phyloP scores from a whole-genome alignment of 2,329 filamentous ascomycete species.

The Phoma sp. region DNA sequence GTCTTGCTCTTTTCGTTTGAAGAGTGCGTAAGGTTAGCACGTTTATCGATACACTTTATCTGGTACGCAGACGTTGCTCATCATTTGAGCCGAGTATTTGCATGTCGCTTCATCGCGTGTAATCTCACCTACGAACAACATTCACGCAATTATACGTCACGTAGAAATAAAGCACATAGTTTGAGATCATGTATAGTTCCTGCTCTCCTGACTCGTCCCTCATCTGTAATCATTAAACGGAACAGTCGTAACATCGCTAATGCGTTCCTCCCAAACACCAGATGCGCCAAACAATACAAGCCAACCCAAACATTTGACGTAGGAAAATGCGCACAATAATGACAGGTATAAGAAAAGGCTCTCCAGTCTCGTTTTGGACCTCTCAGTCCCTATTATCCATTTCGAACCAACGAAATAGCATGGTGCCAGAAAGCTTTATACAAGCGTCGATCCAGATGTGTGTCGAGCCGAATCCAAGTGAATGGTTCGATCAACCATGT shows the following conservation, averaged over 20 bases:
- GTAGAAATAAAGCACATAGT: too few species aligned
- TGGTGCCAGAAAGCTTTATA: constrained; percentile 3
- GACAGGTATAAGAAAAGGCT: constrained; percentile 1
- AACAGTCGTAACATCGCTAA: constrained; percentile 6
- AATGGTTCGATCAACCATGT: constrained; percentile 4
- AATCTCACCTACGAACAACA: too few species aligned
- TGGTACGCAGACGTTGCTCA: too few species aligned
- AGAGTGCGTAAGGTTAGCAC: not conserved
- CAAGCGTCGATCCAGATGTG: constrained; percentile 3
- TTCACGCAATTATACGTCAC: too few species aligned
- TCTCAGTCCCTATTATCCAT: not conserved
- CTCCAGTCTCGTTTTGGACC: not conserved
- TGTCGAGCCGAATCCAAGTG: not conserved
- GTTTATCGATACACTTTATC: too few species aligned
- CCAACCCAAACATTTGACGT: constrained; percentile 7
- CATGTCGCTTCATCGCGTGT: too few species aligned
- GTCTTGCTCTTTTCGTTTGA: not conserved
- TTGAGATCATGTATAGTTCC: constrained; percentile 3
- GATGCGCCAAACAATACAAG: constrained; percentile 9
- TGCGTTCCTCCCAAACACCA: constrained; percentile 3
- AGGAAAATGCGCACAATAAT: constrained; percentile 2
- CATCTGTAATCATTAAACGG: constrained; percentile 10
- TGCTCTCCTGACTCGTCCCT: constrained; percentile 5
- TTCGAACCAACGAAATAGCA: constrained; percentile 1
- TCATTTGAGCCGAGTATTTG: too few species aligned